Base-by-base conservation (phyloP, 2,329 filamentous ascomycete genomes). In the Xylariomycetidae sp. region DNA sequence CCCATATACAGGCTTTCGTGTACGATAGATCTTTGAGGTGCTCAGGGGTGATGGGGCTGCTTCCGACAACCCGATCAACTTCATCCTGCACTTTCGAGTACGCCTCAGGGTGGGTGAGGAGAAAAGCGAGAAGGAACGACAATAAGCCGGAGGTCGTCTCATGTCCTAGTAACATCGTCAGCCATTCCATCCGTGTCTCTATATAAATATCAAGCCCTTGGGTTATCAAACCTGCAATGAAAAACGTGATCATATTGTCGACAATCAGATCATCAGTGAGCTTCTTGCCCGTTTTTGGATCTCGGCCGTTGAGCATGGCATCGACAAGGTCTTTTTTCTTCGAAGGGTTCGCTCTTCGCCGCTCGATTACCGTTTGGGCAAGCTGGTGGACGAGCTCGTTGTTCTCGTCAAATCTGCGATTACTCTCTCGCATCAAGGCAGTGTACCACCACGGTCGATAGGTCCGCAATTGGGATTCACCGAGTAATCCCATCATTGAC, bases 201-300 rank as follows among this genome's bases (percentile, higher is more conserved):
- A 12, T 6, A 8, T 16, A 12, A 8, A 13, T 19, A 10, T 9
- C 17, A 23, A 14, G 15, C 12, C 16, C 10, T 11, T 17, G 16
- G 6, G 7, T n/a, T 8, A n/a, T 10, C 13, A 9, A 52, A 59
- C 67, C 66, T 26, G 68, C 69, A 44, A 72, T 64, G 10, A 76
- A 43, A 39, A 74, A 74, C 0, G 69, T 74, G 18, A 69, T 63
- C 62, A 77, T 65, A 40, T 77, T 74, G 40, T 70, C 57, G 4
- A 67, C 59, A 33, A 75, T 70, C 1, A 55, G 62, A 5, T 63
- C 56, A 35, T 71, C 64, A 1, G 56, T 58, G 47, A 77, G 54
- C 2, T 56, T 55, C 37, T 69, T 56, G 4, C 72, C 71, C 3
- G 69, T 74, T 48, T 67, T 61, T 0, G 69, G 62, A 45, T 77